Base-by-base conservation (phyloP, 225 moss, liverwort and hornwort genomes). In the Rhytidiadelphus loreus region DNA sequence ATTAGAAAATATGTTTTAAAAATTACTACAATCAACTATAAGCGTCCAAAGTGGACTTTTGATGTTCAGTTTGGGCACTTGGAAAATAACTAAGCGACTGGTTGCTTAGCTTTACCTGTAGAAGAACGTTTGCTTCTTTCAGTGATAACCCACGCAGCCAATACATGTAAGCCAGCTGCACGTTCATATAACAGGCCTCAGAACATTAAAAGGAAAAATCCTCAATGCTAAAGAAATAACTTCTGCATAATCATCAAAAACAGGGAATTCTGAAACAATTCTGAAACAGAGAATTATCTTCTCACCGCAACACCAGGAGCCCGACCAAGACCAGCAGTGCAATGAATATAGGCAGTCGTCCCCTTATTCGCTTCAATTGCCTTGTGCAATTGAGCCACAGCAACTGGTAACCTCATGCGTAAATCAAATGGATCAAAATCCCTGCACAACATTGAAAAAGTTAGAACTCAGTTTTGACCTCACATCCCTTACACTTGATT, bases 351-450 rank as follows among this genome's bases (percentile, higher is more conserved):
- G 76, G 98, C 92, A 57, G 87, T 89, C 69, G 82, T 93, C 50
- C 96, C 97, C 79, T 88, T 89, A 66, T 91, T 93, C 85, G 86
- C 91, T 91, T 96, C 90, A 39, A 91, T 86, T 53, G 96, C 96
- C 90, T 93, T 90, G 41, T 96, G 89, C 89, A 99, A 86, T 85
- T 91, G 92, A 87, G 98, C 98, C 82, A 97, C 95, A 15, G 95
- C 98, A 68, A 87, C 75, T 44, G 98, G 97, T 82, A 99, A 90
- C 90, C 97, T 93, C 92, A 97, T 94, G 77, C 98, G 98, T 77
- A 99, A 90, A 95, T 99, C 95, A 86, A 95, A 96, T 53, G 98
- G 96, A 91, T 99, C 98, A 73, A 99, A 99, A 83, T 99, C 98
- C 81, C 98, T 97, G 93, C 78, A 87, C 89, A 89, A 86, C 77